Conservation (phyloP, 257 asterid species). For the Petrea volubilis region DNA sequence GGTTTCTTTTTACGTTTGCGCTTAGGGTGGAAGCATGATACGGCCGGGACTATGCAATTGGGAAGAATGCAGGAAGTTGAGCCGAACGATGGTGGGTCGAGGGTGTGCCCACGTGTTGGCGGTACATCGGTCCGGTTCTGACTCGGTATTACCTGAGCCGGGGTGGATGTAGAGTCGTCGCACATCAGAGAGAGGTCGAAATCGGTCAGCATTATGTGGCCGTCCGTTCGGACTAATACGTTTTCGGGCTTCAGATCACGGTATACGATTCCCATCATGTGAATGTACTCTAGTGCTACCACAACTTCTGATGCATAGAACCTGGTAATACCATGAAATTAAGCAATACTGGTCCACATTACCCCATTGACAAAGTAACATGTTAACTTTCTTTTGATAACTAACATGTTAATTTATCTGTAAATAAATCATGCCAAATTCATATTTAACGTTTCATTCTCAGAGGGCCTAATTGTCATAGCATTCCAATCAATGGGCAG, state of each 20-base stretch:
- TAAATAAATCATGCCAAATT: no score
- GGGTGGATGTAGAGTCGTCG: constrained; percentile 62
- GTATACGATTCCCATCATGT: constrained; percentile 76
- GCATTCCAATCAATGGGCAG: no score
- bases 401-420: no score
- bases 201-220: constrained; percentile 78
- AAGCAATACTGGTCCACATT: neutral
- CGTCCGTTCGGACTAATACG: constrained; percentile 68
- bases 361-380: no score
- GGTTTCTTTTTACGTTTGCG: constrained; percentile 63
- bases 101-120: constrained; percentile 24
- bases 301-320: constrained; percentile 73
- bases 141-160: constrained; percentile 59
- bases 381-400: no score
- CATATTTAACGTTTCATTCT: no score
- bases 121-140: constrained; percentile 29
- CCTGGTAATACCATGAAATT: constrained; percentile 27
- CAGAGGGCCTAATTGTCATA: no score
- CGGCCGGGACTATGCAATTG: constrained; percentile 63
- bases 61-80: constrained; percentile 76
- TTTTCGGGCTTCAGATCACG: constrained; percentile 83
- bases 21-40: constrained; percentile 61
- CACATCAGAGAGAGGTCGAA: constrained; percentile 69
- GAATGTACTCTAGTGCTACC: constrained; percentile 67
- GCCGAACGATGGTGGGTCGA: constrained; percentile 50